Percentiles rank a stretch among this genome's conserved stretches.
These are phyloP conservation scores for Physaria fendleri DNA, from an alignment of 345 rosid species.

Conservation along the genomic window DNA sequence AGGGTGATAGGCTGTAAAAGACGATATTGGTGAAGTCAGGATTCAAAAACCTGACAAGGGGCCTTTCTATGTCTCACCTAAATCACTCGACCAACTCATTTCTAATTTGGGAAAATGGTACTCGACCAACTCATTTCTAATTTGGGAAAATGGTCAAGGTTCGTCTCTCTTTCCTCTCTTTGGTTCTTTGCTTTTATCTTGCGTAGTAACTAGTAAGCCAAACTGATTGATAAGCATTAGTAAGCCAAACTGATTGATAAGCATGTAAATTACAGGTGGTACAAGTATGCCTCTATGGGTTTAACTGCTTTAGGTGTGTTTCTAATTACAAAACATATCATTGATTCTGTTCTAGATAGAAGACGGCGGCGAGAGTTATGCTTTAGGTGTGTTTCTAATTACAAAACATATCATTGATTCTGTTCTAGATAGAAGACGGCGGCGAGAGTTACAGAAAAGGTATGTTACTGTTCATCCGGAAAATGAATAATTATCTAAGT, in stretches of 20 bases:
- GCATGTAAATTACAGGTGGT: conserved; percentile 55
- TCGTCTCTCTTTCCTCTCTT: neutral
- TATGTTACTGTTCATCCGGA: conserved; percentile 45
- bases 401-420: conserved; percentile 54
- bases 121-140: conserved; percentile 37
- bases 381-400: conserved; percentile 67
- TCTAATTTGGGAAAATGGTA: conserved; percentile 68
- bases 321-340: conserved; percentile 58
- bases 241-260: conserved; percentile 8
- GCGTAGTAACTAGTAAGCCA: too few species aligned
- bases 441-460: conserved; percentile 63
- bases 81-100: conserved; percentile 24
- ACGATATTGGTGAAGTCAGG: conserved; percentile 76
- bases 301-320: conserved; percentile 72
- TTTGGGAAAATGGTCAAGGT: conserved; percentile 90
- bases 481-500: conserved; percentile 6
- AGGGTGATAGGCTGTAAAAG: conserved; percentile 86
- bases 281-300: conserved; percentile 73
- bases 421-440: conserved; percentile 62
- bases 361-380: conserved; percentile 49
- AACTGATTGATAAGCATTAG: conserved; percentile 22
- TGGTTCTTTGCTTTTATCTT: conserved; percentile 14
- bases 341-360: conserved; percentile 61
- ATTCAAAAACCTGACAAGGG: conserved; percentile 6
- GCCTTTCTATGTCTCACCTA: conserved; percentile 74